Base-by-base conservation (phyloP, 805 yeast genomes). In the Candida adriatica region DNA sequence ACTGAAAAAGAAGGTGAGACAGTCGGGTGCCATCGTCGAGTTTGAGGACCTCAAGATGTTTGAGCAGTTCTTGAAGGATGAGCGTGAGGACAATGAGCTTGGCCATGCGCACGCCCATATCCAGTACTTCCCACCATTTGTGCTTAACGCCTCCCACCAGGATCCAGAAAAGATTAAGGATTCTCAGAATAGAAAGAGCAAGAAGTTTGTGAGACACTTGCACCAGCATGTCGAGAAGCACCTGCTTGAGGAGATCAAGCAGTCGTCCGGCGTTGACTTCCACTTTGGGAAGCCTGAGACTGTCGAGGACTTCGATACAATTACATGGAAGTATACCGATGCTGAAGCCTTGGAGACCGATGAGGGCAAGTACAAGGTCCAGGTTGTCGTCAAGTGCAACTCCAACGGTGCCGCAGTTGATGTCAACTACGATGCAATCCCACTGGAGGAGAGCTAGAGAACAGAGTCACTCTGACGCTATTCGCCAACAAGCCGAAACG, bases 151-250 rank as follows among this genome's bases (percentile, higher is more conserved):
- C 35, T 70, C 77, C 39, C 83, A 77, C 42, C 73, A 76, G 35
- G 75, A 79, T 48, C 73, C 76, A 37, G 87, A 80, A 32, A 79
- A 76, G 51, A 71, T 80, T 40, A 78, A 79, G 54, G 79, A 80
- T 18, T 73, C 81, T 26, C 75, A 73, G 65, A 80, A 79, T 57
- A 75, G 79, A 39, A 74, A 80, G 52, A 75, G 79, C 35, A 71
- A 74, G 46, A 79, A 79, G 56, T 81, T 79, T 51, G 74, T 73
- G 38, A 68, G 90, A 53, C 79, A 79, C 55, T 65, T 81, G 53
- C 79, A 76, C 48, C 90, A 81, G 55, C 90, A 81, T 49, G 64
- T 81, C 34, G 72, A 75, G 46, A 78, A 78, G 49, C 88, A 80
- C 54, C 59, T 81, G 50, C 62, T 81, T 50, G 68, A 70, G 39